Evolutionary conservation across 1,284 basidiomycete species (phyloP), one percentile per base, ranked within the genome.

Genomic region (Cutaneotrichosporon cutaneum): DNA sequence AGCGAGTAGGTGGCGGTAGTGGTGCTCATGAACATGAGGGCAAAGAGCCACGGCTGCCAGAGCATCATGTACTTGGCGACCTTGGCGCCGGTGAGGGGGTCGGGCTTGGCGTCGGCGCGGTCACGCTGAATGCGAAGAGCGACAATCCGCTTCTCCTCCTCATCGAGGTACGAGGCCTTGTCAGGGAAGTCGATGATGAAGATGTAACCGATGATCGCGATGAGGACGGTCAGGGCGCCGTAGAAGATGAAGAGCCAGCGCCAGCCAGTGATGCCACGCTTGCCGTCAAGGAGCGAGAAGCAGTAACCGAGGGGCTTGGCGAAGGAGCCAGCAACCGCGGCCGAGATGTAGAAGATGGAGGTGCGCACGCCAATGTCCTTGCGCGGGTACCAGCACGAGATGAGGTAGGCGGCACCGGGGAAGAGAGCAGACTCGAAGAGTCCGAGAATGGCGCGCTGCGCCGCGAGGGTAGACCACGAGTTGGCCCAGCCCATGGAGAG

Each of bases 41-140:
- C 80, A 55, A 79, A 82, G 4, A 69, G 60, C 81, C 81, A 82
- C 7, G 81, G 66, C 72, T 80, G 81, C 65, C 71, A 65, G 67
- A 81, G 78, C 13, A 21, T 13, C 14, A 74, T 53, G 67, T 82
- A 80, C 56, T 61, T 57, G n/a, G 21, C 18, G 39, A 65, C 57
- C n/a, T 62, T 70, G 70, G 47, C 33, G 60, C 60, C 58, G 18
- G 79, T 79, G 27, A 82, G 65, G 8, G 68, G 36, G 63, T 83
- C 81, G 21, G 74, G 73, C 36, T 69, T 69, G 32, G 78, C 69
- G 66, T 83, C 82, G 26, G 74, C 55, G n/a, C 63, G 60, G 60
- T 65, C 63, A 45, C 63, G 60, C 58, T 62, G 50, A 13, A 65
- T 61, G 13, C 60, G 60, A 30, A 50, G 56, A 11, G 24, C 18